These are phyloP conservation scores for Viola odorata DNA, from an alignment of 345 rosid species.

Conservation along the genomic window DNA sequence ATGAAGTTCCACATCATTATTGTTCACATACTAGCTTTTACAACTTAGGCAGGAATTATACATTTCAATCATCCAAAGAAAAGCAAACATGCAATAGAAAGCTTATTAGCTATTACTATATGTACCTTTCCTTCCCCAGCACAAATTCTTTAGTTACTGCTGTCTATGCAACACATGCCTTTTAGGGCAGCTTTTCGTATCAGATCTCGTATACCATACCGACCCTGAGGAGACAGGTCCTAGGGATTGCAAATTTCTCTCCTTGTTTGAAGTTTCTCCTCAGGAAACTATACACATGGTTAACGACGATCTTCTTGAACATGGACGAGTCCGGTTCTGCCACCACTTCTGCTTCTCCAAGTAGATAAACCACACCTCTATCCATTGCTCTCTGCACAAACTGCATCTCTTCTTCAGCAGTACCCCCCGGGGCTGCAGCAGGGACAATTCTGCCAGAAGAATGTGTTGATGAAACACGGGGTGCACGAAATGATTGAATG, in stretches of 20 bases:
- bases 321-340: constrained; percentile 43
- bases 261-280: constrained; percentile 62
- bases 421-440: constrained; percentile 7
- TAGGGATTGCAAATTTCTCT: constrained; percentile 56
- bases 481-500: constrained; percentile 21
- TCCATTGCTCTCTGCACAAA: constrained; percentile 54
- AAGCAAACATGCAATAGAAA: too few species aligned
- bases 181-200: constrained; percentile 1
- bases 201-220: constrained; percentile 84
- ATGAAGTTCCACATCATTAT: too few species aligned
- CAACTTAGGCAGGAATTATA: too few species aligned
- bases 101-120: too few species aligned
- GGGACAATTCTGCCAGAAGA: constrained; percentile 20
- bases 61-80: too few species aligned
- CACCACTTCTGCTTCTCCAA: constrained; percentile 62
- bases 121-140: too few species aligned
- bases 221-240: constrained; percentile 53
- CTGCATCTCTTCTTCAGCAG: constrained; percentile 45
- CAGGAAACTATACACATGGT: constrained; percentile 46
- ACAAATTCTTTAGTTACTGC: too few species aligned
- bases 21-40: too few species aligned
- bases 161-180: too few species aligned
- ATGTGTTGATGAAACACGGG: not conserved
- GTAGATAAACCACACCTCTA: constrained; percentile 53
- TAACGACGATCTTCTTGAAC: constrained; percentile 56